A percentile compares a stretch with the other conserved stretches of the same genome.
These are phyloP conservation scores for Heliamphora exappendiculata DNA, from an alignment of 148 eudicot species.

Conservation along the genomic window DNA sequence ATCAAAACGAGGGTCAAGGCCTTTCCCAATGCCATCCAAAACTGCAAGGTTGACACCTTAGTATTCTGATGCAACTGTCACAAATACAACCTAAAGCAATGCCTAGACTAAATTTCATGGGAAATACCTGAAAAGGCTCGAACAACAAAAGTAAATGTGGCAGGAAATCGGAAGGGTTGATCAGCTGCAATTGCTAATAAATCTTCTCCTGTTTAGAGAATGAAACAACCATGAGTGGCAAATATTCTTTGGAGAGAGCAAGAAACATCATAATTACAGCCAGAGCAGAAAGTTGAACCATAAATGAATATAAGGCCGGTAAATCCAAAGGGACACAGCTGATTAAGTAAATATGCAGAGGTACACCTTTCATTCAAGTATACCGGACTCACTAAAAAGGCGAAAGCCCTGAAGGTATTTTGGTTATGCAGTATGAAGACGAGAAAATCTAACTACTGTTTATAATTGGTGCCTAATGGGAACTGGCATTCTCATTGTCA, in stretches of 20 bases:
- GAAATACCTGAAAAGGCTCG: slow-evolving; percentile 33
- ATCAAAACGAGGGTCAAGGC: slow-evolving; percentile 99
- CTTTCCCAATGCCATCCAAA: slow-evolving; percentile 98
- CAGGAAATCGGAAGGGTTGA: slow-evolving; percentile 98
- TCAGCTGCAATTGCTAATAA: slow-evolving; percentile 87
- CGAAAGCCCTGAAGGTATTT: background rate
- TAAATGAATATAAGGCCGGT: background rate
- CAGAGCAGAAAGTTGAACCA: background rate
- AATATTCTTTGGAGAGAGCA: slow-evolving; percentile 2
- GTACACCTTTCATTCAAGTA: background rate
- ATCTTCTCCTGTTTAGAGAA: slow-evolving; percentile 76
- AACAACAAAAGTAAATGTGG: slow-evolving; percentile 44
- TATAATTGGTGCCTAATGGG: background rate
- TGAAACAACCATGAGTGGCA: slow-evolving; percentile 11
- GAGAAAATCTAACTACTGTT: background rate
- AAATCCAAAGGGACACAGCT: background rate
- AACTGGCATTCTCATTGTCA: background rate
- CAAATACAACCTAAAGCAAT: background rate
- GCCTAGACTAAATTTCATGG: background rate
- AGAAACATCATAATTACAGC: background rate
- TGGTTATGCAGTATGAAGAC: background rate
- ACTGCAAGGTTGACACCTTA: slow-evolving; percentile 35
- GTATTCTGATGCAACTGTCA: background rate
- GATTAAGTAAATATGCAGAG: background rate
- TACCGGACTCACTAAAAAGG: background rate